A percentile compares a stretch with the other conserved stretches of the same genome.
phyloP scores from a whole-genome alignment of 2,329 filamentous ascomycete species.

The Coniochaeta prunicola region DNA sequence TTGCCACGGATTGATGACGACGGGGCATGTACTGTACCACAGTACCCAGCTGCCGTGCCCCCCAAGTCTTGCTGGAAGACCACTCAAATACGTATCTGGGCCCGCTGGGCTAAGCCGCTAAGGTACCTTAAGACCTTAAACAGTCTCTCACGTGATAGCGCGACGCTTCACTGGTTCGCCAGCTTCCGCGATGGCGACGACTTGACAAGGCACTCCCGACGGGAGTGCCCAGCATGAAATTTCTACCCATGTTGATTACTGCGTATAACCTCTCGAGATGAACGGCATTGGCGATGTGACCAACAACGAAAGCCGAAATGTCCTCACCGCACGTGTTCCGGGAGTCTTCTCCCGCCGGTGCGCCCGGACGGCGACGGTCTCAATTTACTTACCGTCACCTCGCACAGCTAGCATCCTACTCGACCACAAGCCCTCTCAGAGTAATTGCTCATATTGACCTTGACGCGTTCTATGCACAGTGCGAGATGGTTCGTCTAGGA shows the following conservation, averaged over 20 bases:
- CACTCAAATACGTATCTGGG: no score
- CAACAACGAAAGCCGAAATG: conserved; percentile 14
- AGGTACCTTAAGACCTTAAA: no score
- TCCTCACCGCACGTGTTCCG: conserved; percentile 21
- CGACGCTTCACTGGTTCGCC: not conserved
- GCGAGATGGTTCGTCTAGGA: conserved; percentile 82
- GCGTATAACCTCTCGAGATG: not conserved
- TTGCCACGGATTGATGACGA: no score
- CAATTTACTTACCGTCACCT: conserved; percentile 82
- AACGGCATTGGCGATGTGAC: not conserved
- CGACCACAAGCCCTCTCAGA: conserved; percentile 68
- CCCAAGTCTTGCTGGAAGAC: no score
- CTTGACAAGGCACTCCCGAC: no score
- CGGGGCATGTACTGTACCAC: no score
- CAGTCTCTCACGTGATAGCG: not conserved
- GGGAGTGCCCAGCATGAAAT: not conserved
- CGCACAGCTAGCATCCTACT: conserved; percentile 63
- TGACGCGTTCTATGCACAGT: conserved; percentile 96
- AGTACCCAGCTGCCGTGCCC: no score
- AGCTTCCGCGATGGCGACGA: no score
- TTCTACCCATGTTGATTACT: not conserved
- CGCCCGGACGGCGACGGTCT: conserved; percentile 40
- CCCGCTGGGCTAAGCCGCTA: no score
- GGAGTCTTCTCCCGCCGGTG: conserved; percentile 26
- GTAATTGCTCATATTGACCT: conserved; percentile 90